Evolutionary conservation across 768 basidiomycete species (phyloP), one percentile per base, ranked within the genome.

Genomic region (Pulveroboletus sp.): DNA sequence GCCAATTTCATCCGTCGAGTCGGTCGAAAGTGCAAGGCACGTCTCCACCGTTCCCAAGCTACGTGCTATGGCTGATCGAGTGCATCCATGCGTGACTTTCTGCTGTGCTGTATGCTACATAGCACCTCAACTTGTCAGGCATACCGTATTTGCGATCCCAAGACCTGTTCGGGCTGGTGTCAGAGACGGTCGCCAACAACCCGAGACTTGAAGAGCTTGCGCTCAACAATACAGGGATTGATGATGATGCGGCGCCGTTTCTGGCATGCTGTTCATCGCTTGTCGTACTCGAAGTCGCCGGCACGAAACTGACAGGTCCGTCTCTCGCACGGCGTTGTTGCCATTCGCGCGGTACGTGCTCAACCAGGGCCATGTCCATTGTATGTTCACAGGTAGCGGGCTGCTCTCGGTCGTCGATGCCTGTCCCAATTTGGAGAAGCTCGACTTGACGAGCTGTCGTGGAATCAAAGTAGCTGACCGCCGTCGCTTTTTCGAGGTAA

Each of bases 371-470:
- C 3, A 17, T 32, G 32, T 31, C 36, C 46, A 21, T 4, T 43
- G 18, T 21, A n/a, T 33, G 39, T 49, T 15, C 21, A 12, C 36
- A 87, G 85, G 70, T 46, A 68, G 63, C 0, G 85, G 79, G 8
- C 59, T 87, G 18, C 80, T 80, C 55, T 54, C 64, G 3, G 75
- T 88, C 33, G 69, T 88, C 28, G 79, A 86, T 55, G 73, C 71
- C 0, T 88, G 86, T 55, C 54, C 69, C 3, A 69, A 66, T 27
- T 68, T 88, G 27, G 65, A 71, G 49, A 76, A 69, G n/a, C 60
- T 87, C 12, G 79, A 86, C 58, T 66, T 88, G 39, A 86, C 82
- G 4, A 80, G 83, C 51, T 88, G 85, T 52, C 74, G 85, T 45
- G 78, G 85, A 5, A 73, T 88, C 46, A 70, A 59, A 6, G 73